These are phyloP conservation scores for Dactylellina sp. DNA, from an alignment of 2,329 filamentous ascomycete genomes.

Conservation along the genomic window DNA sequence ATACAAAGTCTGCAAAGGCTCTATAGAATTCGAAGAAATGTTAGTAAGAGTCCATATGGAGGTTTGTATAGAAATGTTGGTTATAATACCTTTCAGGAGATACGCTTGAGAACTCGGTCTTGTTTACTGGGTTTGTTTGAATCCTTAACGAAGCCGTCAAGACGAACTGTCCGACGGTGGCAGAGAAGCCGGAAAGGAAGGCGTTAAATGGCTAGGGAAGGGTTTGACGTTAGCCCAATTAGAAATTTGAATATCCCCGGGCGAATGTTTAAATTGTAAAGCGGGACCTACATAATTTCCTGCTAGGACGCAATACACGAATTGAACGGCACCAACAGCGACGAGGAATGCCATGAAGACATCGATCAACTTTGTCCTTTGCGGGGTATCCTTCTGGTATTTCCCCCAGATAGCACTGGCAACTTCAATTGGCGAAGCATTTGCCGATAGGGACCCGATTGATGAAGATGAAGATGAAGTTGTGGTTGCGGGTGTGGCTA, in stretches of 20 bases:
- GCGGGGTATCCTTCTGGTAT: constrained; percentile 84
- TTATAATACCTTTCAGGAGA: constrained; percentile 78
- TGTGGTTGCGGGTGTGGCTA: constrained; percentile 13
- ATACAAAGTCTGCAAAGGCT: constrained; percentile 95
- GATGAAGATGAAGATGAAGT: constrained; percentile 27
- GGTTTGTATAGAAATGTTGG: constrained; percentile 59
- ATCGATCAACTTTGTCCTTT: constrained; percentile 92
- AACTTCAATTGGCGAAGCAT: constrained; percentile 44
- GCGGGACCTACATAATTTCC: constrained; percentile 86
- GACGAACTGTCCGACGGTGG: constrained; percentile 96
- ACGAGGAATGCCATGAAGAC: constrained; percentile 89
- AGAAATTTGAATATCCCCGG: neutral
- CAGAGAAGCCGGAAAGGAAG: constrained; percentile 93
- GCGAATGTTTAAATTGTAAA: neutral
- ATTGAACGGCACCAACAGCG: constrained; percentile 87
- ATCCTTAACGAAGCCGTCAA: constrained; percentile 88
- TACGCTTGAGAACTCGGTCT: constrained; percentile 78
- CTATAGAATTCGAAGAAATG: constrained; percentile 65
- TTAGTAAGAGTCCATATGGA: constrained; percentile 37
- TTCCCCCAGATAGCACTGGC: constrained; percentile 72
- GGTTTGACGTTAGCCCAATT: neutral
- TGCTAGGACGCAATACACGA: constrained; percentile 88
- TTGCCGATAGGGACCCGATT: constrained; percentile 14
- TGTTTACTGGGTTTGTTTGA: constrained; percentile 87
- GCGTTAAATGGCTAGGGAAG: constrained; percentile 89